Evolutionary conservation across 1,139 yeast genomes (phyloP), one percentile per base, ranked within the genome.

Genomic region (Blastobotrys raffinosifermentans): DNA sequence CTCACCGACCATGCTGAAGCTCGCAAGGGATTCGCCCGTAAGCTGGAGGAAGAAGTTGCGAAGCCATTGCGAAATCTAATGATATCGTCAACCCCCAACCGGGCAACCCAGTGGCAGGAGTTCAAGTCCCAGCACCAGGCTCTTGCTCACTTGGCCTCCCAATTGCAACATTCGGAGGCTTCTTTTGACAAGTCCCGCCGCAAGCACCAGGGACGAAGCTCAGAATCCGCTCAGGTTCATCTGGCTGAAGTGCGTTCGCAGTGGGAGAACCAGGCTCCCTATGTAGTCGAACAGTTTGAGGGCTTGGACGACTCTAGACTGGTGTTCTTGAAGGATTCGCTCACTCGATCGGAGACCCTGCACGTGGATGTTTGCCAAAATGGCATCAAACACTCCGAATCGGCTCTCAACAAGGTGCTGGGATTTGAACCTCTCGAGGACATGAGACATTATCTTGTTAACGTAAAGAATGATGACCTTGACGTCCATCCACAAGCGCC

Each of bases 211-310:
- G 34, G 32, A 19, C 35, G 34, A 21, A 21, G 38, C 20, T 31
- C 38, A 25, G 55, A 53, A 11, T 38, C 46, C 3, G 54, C 57
- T 4, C 52, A 52, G 34, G 38, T 42, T 15, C 33, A 43, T 10
- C 45, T 55, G 15, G 53, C 50, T 17, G 54, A 55, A 32, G 40
- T 38, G 13, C 47, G 55, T 17, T 46, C 51, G 27, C 59, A 60
- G 34, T 87, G 96, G 94, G 80, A 77, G 46, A 67, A 73, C 41
- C 79, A 80, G 56, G 91, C 94, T 1, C 93, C 95, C 1, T 77
- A 71, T 46, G 74, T 81, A 26, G 80, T 85, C 55, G 83, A 80
- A 50, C 76, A 76, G 50, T 79, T 87, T 58, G 94, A 86, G 59
- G 69, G 69, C 45, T 78, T 80, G 49, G 96, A 89, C 57, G 72